A percentile compares a stretch with the other conserved stretches of the same genome.
phyloP scores from a whole-genome alignment of 2,329 filamentous ascomycete species.

The Cladosporium sp. region DNA sequence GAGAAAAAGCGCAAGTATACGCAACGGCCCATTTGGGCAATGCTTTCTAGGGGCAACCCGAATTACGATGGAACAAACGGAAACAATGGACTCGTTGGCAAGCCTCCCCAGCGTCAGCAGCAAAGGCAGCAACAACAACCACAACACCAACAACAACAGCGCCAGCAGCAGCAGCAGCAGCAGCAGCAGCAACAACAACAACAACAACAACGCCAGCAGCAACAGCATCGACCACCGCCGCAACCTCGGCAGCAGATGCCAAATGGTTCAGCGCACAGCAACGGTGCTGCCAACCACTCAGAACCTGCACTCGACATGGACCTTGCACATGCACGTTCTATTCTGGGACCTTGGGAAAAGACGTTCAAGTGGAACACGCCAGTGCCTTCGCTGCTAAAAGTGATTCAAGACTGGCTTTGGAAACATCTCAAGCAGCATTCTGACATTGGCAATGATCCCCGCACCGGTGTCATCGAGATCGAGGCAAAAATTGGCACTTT shows the following conservation, averaged over 20 bases:
- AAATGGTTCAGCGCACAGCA: constrained; percentile 7
- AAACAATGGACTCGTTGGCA: not conserved
- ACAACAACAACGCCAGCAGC: not conserved
- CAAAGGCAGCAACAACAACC: constrained; percentile 5
- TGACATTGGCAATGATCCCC: constrained; percentile 59
- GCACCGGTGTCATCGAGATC: constrained; percentile 79
- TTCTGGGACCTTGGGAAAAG: constrained; percentile 36
- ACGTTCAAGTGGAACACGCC: constrained; percentile 31
- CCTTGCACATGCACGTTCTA: constrained; percentile 19
- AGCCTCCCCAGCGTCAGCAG: constrained; percentile 7
- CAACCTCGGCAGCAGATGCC: constrained; percentile 2
- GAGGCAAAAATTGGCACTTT: constrained; percentile 90
- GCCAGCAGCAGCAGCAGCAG: not conserved
- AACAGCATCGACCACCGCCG: not conserved
- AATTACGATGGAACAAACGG: constrained; percentile 21
- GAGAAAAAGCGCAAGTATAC: constrained; percentile 32
- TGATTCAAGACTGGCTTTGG: constrained; percentile 33
- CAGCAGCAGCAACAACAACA: constrained; percentile 13
- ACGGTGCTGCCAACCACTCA: not conserved
- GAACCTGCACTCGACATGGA: constrained; percentile 10
- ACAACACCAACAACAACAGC: constrained; percentile 9
- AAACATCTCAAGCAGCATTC: constrained; percentile 32
- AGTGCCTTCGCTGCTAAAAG: constrained; percentile 26
- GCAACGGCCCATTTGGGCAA: constrained; percentile 37
- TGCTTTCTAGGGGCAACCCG: constrained; percentile 34